phyloP scores from a whole-genome alignment of 768 basidiomycete species.

The Collybiopsis luxurians region DNA sequence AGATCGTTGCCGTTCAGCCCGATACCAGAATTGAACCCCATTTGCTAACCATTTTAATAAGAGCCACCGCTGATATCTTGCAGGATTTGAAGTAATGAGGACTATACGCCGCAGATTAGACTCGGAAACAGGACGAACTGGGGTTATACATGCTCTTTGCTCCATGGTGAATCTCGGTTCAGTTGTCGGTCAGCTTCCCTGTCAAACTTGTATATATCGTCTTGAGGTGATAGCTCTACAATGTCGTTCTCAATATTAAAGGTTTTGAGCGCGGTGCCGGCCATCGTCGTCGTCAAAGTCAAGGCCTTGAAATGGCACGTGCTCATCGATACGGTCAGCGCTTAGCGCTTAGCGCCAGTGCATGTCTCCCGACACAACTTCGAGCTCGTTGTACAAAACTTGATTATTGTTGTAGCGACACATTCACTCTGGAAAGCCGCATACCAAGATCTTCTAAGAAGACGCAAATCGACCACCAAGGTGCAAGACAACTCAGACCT shows the following conservation, averaged over 20 bases:
- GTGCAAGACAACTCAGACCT: too few relatives aligned
- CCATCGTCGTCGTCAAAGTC: neutral
- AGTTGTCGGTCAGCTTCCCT: slow-evolving; percentile 63
- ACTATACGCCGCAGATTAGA: slow-evolving; percentile 32
- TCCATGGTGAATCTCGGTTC: slow-evolving; percentile 77
- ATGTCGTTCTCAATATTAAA: slow-evolving; percentile 75
- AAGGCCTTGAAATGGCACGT: neutral
- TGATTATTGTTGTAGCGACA: too few relatives aligned
- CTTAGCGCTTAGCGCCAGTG: too few relatives aligned
- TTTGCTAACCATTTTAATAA: slow-evolving; percentile 84
- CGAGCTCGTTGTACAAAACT: too few relatives aligned
- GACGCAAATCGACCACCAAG: too few relatives aligned
- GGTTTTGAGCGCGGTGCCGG: slow-evolving; percentile 64
- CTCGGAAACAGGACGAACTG: slow-evolving; percentile 7
- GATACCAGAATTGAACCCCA: neutral
- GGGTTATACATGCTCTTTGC: slow-evolving; percentile 70
- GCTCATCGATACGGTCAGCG: neutral
- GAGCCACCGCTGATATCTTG: slow-evolving; percentile 91
- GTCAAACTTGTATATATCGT: slow-evolving; percentile 79
- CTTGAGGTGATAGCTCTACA: slow-evolving; percentile 66
- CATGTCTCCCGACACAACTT: too few relatives aligned
- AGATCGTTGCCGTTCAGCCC: neutral
- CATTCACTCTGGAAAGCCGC: too few relatives aligned
- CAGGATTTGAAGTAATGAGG: slow-evolving; percentile 84
- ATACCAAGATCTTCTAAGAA: too few relatives aligned